Percentiles rank a stretch among this genome's conserved stretches.
These are phyloP conservation scores for Kodamaea restingae DNA, from an alignment of 805 yeast genomes.

Conservation along the genomic window DNA sequence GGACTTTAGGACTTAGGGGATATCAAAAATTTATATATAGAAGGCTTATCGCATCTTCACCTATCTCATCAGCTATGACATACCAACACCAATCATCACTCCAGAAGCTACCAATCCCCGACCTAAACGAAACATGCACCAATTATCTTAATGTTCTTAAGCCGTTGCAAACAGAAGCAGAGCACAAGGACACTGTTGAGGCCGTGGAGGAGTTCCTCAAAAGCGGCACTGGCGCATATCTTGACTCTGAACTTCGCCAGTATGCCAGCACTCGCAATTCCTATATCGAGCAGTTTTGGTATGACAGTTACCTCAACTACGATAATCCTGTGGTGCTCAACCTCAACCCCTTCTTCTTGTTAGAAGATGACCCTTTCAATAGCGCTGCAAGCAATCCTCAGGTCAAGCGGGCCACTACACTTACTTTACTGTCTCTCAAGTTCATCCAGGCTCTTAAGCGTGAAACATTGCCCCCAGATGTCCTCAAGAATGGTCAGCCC, in stretches of 20 bases:
- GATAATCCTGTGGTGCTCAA: slow-evolving; percentile 91
- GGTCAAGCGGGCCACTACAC: slow-evolving; percentile 74
- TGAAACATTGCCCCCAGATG: slow-evolving; percentile 70
- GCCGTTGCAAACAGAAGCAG: slow-evolving; percentile 78
- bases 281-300: slow-evolving; percentile 93
- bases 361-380: slow-evolving; percentile 88
- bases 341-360: slow-evolving; percentile 82
- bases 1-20: slow-evolving; percentile 3
- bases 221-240: slow-evolving; percentile 45
- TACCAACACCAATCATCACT: slow-evolving; percentile 58
- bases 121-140: slow-evolving; percentile 60
- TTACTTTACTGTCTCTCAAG: slow-evolving; percentile 71
- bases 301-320: slow-evolving; percentile 79
- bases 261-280: slow-evolving; percentile 65
- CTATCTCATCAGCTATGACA: slow-evolving; percentile 23
- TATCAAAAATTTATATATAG: slow-evolving; percentile 3
- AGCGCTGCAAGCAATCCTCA: slow-evolving; percentile 45
- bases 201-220: slow-evolving; percentile 58
- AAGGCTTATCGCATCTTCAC: no score
- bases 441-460: slow-evolving; percentile 77
- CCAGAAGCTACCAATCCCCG: slow-evolving; percentile 76
- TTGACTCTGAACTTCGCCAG: slow-evolving; percentile 61
- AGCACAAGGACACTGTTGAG: slow-evolving; percentile 54
- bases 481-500: slow-evolving; percentile 54
- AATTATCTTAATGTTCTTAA: slow-evolving; percentile 62